Conservation (phyloP, 495 filamentous ascomycete species). For the Penicillium daleae region DNA sequence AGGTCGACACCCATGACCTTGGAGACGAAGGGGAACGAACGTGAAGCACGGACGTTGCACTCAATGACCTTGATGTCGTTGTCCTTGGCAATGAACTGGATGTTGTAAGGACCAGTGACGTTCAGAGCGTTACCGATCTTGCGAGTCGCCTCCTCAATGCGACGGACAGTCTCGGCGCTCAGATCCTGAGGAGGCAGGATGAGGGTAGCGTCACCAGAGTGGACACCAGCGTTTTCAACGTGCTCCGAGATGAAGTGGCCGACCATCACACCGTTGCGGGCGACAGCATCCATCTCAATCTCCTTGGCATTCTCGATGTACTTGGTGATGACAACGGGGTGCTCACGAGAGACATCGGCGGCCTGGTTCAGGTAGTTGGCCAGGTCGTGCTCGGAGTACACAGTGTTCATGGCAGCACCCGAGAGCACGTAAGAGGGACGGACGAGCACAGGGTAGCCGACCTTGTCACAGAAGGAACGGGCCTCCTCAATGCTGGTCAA, state of each 20-base stretch:
- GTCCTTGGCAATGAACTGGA: constrained; percentile 99
- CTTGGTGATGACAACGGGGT: constrained; percentile 98
- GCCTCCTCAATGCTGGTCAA: constrained; percentile 90
- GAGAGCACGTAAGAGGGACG: constrained; percentile 97
- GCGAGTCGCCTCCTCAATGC: constrained; percentile 91
- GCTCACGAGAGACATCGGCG: constrained; percentile 88
- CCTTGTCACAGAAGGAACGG: constrained; percentile 80
- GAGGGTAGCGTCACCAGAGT: constrained; percentile 96
- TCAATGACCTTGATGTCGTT: constrained; percentile 99
- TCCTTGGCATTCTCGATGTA: constrained; percentile 98
- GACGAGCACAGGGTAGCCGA: constrained; percentile 91
- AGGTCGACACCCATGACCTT: constrained; percentile 98
- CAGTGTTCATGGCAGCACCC: constrained; percentile 99
- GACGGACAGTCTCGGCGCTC: constrained; percentile 80
- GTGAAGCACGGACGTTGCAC: constrained; percentile 94
- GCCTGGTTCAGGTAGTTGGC: constrained; percentile 91
- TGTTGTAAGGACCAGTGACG: constrained; percentile 96
- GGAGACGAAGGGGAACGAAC: constrained; percentile 97
- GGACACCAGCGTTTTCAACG: constrained; percentile 95
- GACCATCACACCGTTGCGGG: constrained; percentile 82
- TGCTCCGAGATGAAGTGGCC: constrained; percentile 96
- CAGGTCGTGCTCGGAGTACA: constrained; percentile 87
- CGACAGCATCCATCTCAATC: constrained; percentile 97
- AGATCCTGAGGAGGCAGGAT: constrained; percentile 97
- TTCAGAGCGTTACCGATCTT: constrained; percentile 96